Evolutionary conservation across 1,284 basidiomycete species (phyloP), one percentile per base, ranked within the genome.

Genomic region (Takashimella koratensis): DNA sequence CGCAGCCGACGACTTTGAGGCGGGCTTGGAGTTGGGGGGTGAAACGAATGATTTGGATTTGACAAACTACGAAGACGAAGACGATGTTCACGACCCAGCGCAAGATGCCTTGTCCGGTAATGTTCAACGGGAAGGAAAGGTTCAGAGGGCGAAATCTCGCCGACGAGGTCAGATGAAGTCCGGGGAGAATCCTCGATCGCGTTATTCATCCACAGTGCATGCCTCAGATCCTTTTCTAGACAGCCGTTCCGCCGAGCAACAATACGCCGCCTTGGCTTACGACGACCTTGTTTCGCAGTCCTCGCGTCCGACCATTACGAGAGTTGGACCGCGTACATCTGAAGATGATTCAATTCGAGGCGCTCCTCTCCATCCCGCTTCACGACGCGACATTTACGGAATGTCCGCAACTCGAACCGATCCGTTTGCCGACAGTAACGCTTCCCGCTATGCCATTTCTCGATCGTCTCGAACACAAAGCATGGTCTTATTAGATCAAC

Each of bases 1-100:
- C 16, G 30, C 8, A 36, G 30, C 8, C 30, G 30, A 36, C 16
- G 30, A 36, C 16, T 36, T 8, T 36, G 30, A 36, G 30, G 16
- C 16, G 30, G 30, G 30, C 16, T 36, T 36, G 16, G 30, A 36
- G 16, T 36, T 36, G 30, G 10, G 30, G 10, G 30, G 30, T 16
- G 30, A 36, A 36, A 36, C 8, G 16, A 36, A 8, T 16, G 30
- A 36, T 16, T n/a, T 86, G 16, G 87, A 90, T 61, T 77, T 88
- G 51, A 90, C 88, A 5, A 87, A 90, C 63, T 92, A 88, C 63
- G 87, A 90, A 57, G 87, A 87, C 23, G 86, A 92, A 57, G 81
- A 87, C 56, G 86, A 89, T 63, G 77, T 81, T 24, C 78, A 90
- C 58, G 81, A 87, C 57, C 82, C 83, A 0, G 84, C 82, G 19